Conservation (phyloP, 2,329 filamentous ascomycete genomes). For the Colletotrichum sp. region DNA sequence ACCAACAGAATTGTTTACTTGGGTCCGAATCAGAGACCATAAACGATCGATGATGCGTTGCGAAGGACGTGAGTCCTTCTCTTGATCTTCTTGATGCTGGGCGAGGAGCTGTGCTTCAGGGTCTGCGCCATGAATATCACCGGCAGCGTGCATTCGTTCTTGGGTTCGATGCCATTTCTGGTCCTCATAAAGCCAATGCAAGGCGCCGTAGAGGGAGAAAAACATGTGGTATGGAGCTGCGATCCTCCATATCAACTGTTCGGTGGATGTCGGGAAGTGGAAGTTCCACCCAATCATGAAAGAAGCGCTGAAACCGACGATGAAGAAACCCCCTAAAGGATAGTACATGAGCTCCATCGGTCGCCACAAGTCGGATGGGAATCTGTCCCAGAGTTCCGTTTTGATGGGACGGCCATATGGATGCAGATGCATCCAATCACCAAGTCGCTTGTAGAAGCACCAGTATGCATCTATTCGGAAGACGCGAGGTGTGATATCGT, state of each 20-base stretch:
- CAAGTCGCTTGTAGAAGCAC: constrained; percentile 24
- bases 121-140: neutral
- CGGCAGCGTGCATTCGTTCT: neutral
- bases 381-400: constrained; percentile 24
- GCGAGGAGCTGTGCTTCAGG: neutral
- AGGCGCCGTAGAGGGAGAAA: neutral
- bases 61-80: neutral
- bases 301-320: constrained; percentile 15
- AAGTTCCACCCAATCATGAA: constrained; percentile 32
- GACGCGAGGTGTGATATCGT: constrained; percentile 29
- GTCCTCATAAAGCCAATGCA: neutral
- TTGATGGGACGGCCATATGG: constrained; percentile 22
- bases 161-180: neutral
- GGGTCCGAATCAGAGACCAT: neutral
- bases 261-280: constrained; percentile 24
- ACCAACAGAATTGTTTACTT: neutral
- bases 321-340: constrained; percentile 7
- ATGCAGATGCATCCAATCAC: constrained; percentile 19
- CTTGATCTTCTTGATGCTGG: neutral
- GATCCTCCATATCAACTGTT: constrained; percentile 26
- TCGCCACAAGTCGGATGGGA: constrained; percentile 26
- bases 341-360: constrained; percentile 1
- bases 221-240: neutral
- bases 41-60: neutral
- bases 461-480: constrained; percentile 26